Evolutionary conservation across 768 basidiomycete species (phyloP).

Genomic region (Lentinus brumalis): DNA sequence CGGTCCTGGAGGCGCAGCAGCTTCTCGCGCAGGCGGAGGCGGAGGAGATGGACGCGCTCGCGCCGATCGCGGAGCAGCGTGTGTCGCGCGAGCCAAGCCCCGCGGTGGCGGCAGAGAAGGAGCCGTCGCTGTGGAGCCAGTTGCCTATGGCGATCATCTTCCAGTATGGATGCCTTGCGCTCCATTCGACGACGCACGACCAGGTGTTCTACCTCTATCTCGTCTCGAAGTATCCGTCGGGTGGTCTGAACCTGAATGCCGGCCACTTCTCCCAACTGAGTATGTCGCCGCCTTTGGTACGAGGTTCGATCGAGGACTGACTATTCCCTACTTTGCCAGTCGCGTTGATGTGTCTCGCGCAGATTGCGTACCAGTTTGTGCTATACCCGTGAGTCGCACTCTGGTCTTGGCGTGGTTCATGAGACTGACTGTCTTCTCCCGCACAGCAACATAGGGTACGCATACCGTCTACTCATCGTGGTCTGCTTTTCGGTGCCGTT

Average conservation of each 20-base stretch:
- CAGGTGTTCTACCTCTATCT: constrained; percentile 92
- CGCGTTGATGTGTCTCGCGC: constrained; percentile 92
- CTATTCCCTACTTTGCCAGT: constrained; percentile 45
- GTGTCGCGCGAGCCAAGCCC: constrained; percentile 31
- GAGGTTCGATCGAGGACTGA: background rate
- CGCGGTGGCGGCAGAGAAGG: constrained; percentile 47
- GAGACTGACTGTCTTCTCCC: background rate
- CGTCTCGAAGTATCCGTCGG: constrained; percentile 77
- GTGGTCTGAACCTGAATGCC: constrained; percentile 90
- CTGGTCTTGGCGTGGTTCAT: background rate
- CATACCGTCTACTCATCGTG: background rate
- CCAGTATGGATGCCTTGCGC: constrained; percentile 87
- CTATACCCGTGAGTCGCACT: constrained; percentile 73
- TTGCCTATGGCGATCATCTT: constrained; percentile 84
- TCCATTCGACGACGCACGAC: constrained; percentile 89
- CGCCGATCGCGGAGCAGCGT: constrained; percentile 54
- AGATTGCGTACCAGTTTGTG: constrained; percentile 90
- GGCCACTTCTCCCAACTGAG: constrained; percentile 92
- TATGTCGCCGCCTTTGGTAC: constrained; percentile 39
- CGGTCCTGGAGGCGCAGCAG: constrained; percentile 73
- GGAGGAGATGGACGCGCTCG: constrained; percentile 42
- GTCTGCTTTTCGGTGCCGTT: background rate
- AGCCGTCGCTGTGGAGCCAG: constrained; percentile 68
- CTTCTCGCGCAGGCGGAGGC: constrained; percentile 49
- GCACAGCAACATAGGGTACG: constrained; percentile 40